Base-by-base conservation (phyloP, 163 green algal species). In the Trebouxia gelatinosa region DNA sequence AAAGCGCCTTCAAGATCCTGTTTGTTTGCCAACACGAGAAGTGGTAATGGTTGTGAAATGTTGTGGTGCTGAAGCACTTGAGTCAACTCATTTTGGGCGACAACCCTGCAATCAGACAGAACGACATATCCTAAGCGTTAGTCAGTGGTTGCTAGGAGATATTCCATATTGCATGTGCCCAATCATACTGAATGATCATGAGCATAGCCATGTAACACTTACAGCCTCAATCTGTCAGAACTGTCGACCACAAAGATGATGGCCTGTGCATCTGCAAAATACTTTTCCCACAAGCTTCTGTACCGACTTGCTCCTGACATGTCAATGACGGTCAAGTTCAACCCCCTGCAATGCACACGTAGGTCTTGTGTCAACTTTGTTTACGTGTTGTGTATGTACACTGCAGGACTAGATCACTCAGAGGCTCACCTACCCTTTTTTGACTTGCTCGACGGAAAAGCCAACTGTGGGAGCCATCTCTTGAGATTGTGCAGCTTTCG, bases 21-120 rank as follows among this genome's bases (percentile, higher is more conserved):
- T 80, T 95, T 95, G 87, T 95, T 95, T 51, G 88, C 89, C 38
- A 94, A 90, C 64, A 92, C 89, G 31, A 95, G 83, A 21, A 95
- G 38, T 0, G 91, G 91, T 35, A 89, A 77, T 13, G 78, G 58
- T 9, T 43, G 28, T 19, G 31, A 23, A 37, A 90, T 32, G n/a
- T 84, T 64, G 43, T 64, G 61, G 26, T 81, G 59, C 6, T 26
- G 39, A 48, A 96, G 82, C 84, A 96, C 88, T 32, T 78, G 85
- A 68, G 93, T 85, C 31, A 96, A 85, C 79, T 96, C 90, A 65
- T 95, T 89, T 37, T 90, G 91, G 6, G 85, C 89, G 23, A 94
- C 89, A 28, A 40, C n/a, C 32, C 71, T 78, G 31, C 46, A 70
- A 28, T 29, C 40, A 5, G 43, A 40, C 2, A 29, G 9, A 19